Conservation (phyloP, 2,329 filamentous ascomycete genomes). For the Aspergillus pseudonomiae region DNA sequence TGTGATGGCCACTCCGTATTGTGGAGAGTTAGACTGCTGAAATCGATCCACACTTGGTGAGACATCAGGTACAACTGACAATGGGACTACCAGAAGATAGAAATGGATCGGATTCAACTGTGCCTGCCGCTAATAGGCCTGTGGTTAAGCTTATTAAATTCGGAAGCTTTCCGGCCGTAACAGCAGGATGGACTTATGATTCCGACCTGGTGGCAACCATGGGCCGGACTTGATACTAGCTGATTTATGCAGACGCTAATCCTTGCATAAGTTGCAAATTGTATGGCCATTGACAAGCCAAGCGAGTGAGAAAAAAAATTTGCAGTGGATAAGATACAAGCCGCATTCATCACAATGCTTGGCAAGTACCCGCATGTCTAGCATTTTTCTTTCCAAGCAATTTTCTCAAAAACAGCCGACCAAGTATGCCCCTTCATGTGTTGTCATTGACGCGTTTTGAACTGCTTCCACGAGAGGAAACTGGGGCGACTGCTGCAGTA, state of each 20-base stretch:
- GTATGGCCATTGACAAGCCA: no score
- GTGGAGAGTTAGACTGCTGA: not conserved
- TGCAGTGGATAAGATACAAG: not conserved
- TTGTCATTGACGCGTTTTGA: no score
- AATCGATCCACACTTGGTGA: not conserved
- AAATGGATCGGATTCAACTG: not conserved
- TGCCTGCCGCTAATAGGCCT: not conserved
- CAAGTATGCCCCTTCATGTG: not conserved
- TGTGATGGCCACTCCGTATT: not conserved
- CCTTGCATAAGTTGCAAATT: not conserved
- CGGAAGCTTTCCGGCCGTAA: not conserved
- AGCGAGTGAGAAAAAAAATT: no score
- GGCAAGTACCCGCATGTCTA: not conserved
- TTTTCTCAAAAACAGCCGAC: not conserved
- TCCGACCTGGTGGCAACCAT: not conserved
- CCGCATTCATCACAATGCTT: not conserved
- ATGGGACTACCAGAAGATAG: not conserved
- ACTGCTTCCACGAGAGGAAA: not conserved
- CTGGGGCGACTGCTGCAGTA: not conserved
- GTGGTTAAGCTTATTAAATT: not conserved
- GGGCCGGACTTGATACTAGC: not conserved
- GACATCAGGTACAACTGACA: not conserved
- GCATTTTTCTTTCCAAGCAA: not conserved
- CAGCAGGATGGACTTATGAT: not conserved
- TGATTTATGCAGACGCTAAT: not conserved